These are phyloP conservation scores for Phytophthora sp. DNA, from an alignment of 352 stramenopile genomes.

Conservation along the genomic window DNA sequence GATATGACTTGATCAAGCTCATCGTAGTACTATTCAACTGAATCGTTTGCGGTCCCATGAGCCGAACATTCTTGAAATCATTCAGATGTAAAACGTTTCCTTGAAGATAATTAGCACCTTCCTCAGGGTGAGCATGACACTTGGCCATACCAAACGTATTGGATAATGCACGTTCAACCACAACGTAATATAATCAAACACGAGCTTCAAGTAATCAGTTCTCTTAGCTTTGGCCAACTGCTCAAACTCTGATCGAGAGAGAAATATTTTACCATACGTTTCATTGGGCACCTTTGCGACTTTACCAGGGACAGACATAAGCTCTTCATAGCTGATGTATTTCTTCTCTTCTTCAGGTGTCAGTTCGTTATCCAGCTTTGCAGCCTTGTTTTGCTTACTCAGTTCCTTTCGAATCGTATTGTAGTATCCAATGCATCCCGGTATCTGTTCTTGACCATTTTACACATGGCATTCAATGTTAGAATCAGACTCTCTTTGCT, in stretches of 20 bases:
- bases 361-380: slow-evolving; percentile 1
- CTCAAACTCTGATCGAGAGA: slow-evolving; percentile 1
- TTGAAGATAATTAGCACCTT: not conserved
- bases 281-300: not conserved
- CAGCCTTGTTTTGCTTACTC: slow-evolving; percentile 1
- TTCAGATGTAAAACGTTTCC: not conserved
- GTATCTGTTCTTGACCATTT: slow-evolving; percentile 2
- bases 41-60: not conserved
- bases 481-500: slow-evolving; percentile 1
- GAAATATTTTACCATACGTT: not conserved
- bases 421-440: not conserved
- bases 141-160: not conserved
- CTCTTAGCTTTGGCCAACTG: not conserved
- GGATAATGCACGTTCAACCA: slow-evolving; percentile 3
- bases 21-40: not conserved
- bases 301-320: not conserved
- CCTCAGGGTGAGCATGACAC: not conserved
- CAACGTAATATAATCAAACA: slow-evolving; percentile 1
- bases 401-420: slow-evolving; percentile 1
- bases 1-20: not conserved
- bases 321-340: slow-evolving; percentile 1
- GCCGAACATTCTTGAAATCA: slow-evolving; percentile 1
- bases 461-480: not conserved
- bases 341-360: slow-evolving; percentile 3
- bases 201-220: slow-evolving; percentile 1